phyloP scores from a whole-genome alignment of 1,284 basidiomycete genomes.

The Spongispora temasekensis region DNA sequence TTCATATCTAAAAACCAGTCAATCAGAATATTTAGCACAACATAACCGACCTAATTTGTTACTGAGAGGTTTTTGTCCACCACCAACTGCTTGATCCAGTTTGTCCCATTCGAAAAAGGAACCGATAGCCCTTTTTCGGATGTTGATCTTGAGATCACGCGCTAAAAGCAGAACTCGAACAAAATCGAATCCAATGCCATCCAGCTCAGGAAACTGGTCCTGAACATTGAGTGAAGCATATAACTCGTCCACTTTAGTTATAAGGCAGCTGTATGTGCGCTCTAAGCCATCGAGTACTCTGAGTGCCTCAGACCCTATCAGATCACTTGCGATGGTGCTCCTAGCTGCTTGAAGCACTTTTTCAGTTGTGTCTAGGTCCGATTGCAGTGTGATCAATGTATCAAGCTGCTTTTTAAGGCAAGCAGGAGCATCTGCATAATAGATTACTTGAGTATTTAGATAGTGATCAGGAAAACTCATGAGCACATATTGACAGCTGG shows the following conservation, averaged over 20 bases:
- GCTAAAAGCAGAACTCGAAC: constrained; percentile 35
- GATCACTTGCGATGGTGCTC: constrained; percentile 8
- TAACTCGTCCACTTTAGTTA: too few species aligned
- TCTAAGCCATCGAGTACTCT: not conserved
- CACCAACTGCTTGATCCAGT: constrained; percentile 38
- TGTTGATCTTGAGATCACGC: constrained; percentile 41
- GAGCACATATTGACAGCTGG: constrained; percentile 1
- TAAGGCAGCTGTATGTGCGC: not conserved
- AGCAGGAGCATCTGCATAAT: constrained; percentile 37
- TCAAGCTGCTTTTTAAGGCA: constrained; percentile 39
- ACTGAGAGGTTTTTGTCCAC: constrained; percentile 37
- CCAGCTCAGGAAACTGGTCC: not conserved
- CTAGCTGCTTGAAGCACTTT: constrained; percentile 17
- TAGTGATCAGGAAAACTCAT: not conserved
- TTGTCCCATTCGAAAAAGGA: constrained; percentile 43
- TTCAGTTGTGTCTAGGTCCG: constrained; percentile 34
- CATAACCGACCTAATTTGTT: not conserved
- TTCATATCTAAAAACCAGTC: not conserved
- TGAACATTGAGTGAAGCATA: not conserved
- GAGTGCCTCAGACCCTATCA: not conserved
- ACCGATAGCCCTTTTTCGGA: constrained; percentile 37
- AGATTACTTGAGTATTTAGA: too few species aligned
- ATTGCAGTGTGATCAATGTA: constrained; percentile 36
- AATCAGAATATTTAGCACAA: not conserved
- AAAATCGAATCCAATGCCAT: constrained; percentile 10